Evolutionary conservation across 192 early-diverging fungal species (phyloP).

Genomic region (Backusella luteola): DNA sequence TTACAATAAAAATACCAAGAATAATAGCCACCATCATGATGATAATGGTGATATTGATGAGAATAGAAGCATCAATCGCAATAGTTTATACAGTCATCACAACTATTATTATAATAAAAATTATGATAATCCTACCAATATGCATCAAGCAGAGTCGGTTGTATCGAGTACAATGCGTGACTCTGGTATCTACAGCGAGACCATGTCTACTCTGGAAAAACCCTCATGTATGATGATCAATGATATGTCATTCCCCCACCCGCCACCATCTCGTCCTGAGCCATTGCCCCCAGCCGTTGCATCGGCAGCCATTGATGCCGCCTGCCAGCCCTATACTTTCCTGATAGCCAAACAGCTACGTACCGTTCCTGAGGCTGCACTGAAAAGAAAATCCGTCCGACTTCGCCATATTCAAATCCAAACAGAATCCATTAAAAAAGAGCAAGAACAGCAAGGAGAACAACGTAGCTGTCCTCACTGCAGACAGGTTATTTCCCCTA

Average conservation of each 20-base stretch:
- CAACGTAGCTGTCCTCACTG: slow-evolving; percentile 16
- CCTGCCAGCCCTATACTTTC: neutral
- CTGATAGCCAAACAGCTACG: neutral
- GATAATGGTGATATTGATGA: neutral
- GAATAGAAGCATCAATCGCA: neutral
- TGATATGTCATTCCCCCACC: neutral
- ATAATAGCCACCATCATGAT: neutral
- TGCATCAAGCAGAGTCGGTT: neutral
- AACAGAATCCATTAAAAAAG: slow-evolving; percentile 1
- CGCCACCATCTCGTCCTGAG: neutral
- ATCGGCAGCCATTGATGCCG: neutral
- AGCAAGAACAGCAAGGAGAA: neutral
- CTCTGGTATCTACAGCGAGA: slow-evolving; percentile 12
- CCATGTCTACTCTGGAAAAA: neutral
- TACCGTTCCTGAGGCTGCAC: neutral
- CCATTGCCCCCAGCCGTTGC: neutral
- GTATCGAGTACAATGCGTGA: neutral
- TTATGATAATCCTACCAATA: neutral
- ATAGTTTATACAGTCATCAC: neutral
- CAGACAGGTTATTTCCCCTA: neutral
- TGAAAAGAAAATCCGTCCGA: slow-evolving; percentile 18
- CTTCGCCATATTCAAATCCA: slow-evolving; percentile 27
- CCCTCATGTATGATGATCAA: neutral
- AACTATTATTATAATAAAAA: neutral
- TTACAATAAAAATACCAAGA: neutral